A percentile compares a stretch with the other conserved stretches of the same genome.
Evolutionary conservation across 2,329 filamentous ascomycete species (phyloP).

Genomic region (Raffaelea albimanens): DNA sequence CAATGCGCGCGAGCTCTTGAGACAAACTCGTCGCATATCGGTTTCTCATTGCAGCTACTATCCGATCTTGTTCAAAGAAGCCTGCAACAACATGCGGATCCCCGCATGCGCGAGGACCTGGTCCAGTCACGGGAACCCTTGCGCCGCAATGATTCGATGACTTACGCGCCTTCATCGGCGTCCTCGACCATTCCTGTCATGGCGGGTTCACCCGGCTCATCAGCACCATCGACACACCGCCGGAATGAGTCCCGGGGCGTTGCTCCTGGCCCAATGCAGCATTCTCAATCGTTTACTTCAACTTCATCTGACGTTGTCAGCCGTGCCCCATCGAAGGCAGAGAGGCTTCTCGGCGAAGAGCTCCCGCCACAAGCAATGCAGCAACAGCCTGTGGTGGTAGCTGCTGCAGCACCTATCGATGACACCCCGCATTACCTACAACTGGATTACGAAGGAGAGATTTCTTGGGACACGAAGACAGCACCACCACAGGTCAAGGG

Average conservation of each 20-base stretch:
- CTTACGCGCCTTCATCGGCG: slow-evolving; percentile 28
- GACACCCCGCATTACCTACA: slow-evolving; percentile 77
- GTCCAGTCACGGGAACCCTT: slow-evolving; percentile 38
- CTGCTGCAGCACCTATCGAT: too few species aligned
- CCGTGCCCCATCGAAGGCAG: slow-evolving; percentile 49
- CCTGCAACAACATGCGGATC: slow-evolving; percentile 36
- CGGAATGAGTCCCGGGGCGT: slow-evolving; percentile 47
- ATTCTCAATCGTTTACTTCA: slow-evolving; percentile 57
- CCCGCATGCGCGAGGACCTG: slow-evolving; percentile 34
- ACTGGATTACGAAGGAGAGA: slow-evolving; percentile 79
- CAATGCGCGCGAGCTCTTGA: slow-evolving; percentile 72
- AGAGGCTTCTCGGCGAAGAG: slow-evolving; percentile 58
- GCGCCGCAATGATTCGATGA: slow-evolving; percentile 48
- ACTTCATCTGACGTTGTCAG: slow-evolving; percentile 34
- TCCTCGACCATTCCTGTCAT: slow-evolving; percentile 15
- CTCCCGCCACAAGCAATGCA: slow-evolving; percentile 37
- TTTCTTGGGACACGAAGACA: slow-evolving; percentile 81
- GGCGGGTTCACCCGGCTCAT: neutral
- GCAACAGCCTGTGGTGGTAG: too few species aligned
- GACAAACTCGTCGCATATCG: slow-evolving; percentile 76
- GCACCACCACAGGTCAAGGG: slow-evolving; percentile 71
- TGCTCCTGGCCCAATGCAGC: slow-evolving; percentile 35
- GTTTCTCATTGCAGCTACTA: slow-evolving; percentile 77
- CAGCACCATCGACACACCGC: slow-evolving; percentile 30
- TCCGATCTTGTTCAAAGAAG: slow-evolving; percentile 67